A percentile compares a stretch with the other conserved stretches of the same genome.
phyloP scores from a whole-genome alignment of 495 filamentous ascomycete genomes.

The Penicillium tannophilum region DNA sequence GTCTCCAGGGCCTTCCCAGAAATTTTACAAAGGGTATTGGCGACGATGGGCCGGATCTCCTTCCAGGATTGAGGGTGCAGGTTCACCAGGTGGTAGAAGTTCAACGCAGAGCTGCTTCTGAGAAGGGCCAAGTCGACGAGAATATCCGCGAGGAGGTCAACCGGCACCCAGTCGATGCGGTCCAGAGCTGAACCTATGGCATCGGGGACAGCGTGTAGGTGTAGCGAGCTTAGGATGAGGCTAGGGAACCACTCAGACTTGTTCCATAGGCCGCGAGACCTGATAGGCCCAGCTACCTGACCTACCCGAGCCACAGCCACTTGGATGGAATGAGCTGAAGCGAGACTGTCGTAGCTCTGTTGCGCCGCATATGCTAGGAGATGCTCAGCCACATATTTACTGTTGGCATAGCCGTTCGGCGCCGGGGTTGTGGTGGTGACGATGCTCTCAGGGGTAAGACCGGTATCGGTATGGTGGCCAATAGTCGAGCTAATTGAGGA shows the following conservation, averaged over 20 bases:
- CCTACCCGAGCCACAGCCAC: constrained; percentile 44
- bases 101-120: too few species aligned
- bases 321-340: constrained; percentile 2
- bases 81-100: too few species aligned
- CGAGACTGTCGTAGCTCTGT: constrained; percentile 26
- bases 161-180: constrained; percentile 57
- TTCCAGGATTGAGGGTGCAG: too few species aligned
- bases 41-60: too few species aligned
- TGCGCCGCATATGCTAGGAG: constrained; percentile 20
- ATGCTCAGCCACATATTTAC: constrained; percentile 56
- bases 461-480: constrained; percentile 10
- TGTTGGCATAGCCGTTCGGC: constrained; percentile 49
- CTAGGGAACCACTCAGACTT: constrained; percentile 37
- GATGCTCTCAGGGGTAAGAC: constrained; percentile 15
- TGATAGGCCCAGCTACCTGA: constrained; percentile 54
- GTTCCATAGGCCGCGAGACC: constrained; percentile 32
- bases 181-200: constrained; percentile 31
- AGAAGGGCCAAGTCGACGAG: constrained; percentile 1
- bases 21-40: too few species aligned
- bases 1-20: too few species aligned
- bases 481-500: constrained; percentile 49
- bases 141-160: constrained; percentile 43
- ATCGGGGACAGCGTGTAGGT: constrained; percentile 19
- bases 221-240: constrained; percentile 22
- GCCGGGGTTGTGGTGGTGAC: constrained; percentile 15